phyloP scores from a whole-genome alignment of 495 filamentous ascomycete species.

The Geoglossum glabrum region DNA sequence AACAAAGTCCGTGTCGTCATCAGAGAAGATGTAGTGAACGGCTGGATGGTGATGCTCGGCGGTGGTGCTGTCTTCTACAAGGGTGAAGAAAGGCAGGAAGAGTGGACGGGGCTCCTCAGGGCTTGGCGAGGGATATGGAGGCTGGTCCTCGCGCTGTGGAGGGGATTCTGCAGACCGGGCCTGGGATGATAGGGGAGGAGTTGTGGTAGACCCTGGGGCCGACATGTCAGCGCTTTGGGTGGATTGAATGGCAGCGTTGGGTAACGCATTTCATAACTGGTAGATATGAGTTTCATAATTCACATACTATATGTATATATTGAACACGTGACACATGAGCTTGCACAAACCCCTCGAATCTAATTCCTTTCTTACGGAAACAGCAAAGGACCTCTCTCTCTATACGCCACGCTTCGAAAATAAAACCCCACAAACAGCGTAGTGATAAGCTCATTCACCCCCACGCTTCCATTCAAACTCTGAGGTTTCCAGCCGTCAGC shows the following conservation, averaged over 20 bases:
- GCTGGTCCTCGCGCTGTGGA: not conserved
- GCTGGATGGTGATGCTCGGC: constrained; percentile 51
- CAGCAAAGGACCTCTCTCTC: not conserved
- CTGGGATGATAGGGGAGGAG: not conserved
- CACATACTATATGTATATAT: too few relatives aligned
- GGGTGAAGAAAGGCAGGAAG: constrained; percentile 46
- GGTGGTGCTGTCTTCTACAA: constrained; percentile 34
- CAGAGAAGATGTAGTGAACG: constrained; percentile 78
- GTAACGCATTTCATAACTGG: not conserved
- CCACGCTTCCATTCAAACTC: constrained; percentile 6
- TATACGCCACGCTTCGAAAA: not conserved
- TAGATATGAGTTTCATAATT: too few relatives aligned
- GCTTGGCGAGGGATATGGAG: constrained; percentile 10
- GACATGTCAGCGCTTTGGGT: not conserved
- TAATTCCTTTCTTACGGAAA: not conserved
- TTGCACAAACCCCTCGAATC: too few relatives aligned
- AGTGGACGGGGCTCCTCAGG: constrained; percentile 17
- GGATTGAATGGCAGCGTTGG: not conserved
- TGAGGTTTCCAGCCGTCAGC: constrained; percentile 1
- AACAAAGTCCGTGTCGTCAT: constrained; percentile 48
- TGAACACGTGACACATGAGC: not conserved
- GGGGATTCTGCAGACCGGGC: not conserved
- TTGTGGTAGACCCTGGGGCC: not conserved
- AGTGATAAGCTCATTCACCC: not conserved
- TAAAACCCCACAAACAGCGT: not conserved